These are phyloP conservation scores for Paecilomyces sp. DNA, from an alignment of 2,329 filamentous ascomycete genomes.

Conservation along the genomic window DNA sequence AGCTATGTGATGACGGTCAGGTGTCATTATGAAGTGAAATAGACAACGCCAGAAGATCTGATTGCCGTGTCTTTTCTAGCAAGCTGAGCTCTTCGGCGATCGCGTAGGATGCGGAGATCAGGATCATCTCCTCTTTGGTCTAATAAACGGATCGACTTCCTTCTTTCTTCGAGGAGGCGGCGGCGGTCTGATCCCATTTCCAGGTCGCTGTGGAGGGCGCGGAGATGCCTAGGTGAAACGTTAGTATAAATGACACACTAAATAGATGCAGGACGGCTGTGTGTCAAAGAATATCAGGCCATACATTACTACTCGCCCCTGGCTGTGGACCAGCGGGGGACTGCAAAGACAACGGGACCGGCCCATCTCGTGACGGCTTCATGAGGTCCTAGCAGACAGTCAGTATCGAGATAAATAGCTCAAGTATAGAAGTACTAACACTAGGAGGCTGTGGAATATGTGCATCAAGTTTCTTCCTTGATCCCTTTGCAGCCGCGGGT, in stretches of 20 bases:
- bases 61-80: background rate
- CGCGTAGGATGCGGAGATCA: background rate
- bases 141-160: conserved; percentile 33
- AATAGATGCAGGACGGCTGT: background rate
- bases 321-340: conserved; percentile 9
- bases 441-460: conserved; percentile 11
- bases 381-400: conserved; percentile 25
- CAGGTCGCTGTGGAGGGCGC: conserved; percentile 6
- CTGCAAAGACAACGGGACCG: conserved; percentile 19
- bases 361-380: conserved; percentile 31
- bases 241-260: background rate
- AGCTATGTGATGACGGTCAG: background rate
- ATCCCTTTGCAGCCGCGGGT: conserved; percentile 13
- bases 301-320: conserved; percentile 8
- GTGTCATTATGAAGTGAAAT: background rate
- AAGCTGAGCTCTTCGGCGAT: background rate
- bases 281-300: background rate
- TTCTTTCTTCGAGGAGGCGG: conserved; percentile 32
- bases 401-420: background rate
- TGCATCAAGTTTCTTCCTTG: conserved; percentile 12
- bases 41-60: background rate
- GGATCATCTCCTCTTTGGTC: conserved; percentile 27
- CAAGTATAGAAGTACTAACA: conserved; percentile 8
- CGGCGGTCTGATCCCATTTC: conserved; percentile 17
- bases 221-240: conserved; percentile 1